Percentiles rank a stretch among this genome's conserved stretches.
These are phyloP conservation scores for Halophytophthora polymorphica DNA, from an alignment of 352 stramenopile species.

Conservation along the genomic window DNA sequence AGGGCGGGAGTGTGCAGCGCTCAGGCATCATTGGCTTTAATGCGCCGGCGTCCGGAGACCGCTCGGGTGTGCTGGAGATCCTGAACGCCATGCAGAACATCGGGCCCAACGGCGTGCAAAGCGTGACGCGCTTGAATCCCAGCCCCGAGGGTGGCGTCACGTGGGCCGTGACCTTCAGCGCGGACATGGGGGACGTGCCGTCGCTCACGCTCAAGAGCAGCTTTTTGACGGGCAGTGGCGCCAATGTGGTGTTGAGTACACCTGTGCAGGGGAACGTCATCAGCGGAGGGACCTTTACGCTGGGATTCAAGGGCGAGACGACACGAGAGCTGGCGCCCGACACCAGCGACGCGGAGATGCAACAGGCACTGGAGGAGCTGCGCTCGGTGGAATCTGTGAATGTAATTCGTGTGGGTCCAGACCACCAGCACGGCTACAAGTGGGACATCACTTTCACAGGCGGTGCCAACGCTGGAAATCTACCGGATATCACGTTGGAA, in stretches of 20 bases:
- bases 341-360: slow-evolving; percentile 64
- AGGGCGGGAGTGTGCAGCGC: slow-evolving; percentile 85
- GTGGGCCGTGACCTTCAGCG: slow-evolving; percentile 89
- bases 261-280: slow-evolving; percentile 63
- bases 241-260: slow-evolving; percentile 68
- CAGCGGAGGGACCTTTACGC: slow-evolving; percentile 86
- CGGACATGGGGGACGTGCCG: slow-evolving; percentile 60
- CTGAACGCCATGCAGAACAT: slow-evolving; percentile 83
- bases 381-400: slow-evolving; percentile 56
- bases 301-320: slow-evolving; percentile 86
- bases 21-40: slow-evolving; percentile 91
- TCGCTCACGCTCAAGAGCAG: slow-evolving; percentile 57
- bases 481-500: slow-evolving; percentile 20
- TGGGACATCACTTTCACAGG: slow-evolving; percentile 84
- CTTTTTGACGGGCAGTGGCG: slow-evolving; percentile 67
- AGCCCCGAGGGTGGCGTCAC: slow-evolving; percentile 88
- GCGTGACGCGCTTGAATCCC: slow-evolving; percentile 51
- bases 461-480: slow-evolving; percentile 52
- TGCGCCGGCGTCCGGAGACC: slow-evolving; percentile 44
- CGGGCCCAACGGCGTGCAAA: slow-evolving; percentile 44
- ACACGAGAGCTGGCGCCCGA: slow-evolving; percentile 86
- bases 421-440: slow-evolving; percentile 59
- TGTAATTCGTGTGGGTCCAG: slow-evolving; percentile 49
- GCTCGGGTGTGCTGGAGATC: slow-evolving; percentile 61
- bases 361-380: slow-evolving; percentile 56